Conservation (phyloP, 805 yeast genomes). For the Ogataea kodamae region DNA sequence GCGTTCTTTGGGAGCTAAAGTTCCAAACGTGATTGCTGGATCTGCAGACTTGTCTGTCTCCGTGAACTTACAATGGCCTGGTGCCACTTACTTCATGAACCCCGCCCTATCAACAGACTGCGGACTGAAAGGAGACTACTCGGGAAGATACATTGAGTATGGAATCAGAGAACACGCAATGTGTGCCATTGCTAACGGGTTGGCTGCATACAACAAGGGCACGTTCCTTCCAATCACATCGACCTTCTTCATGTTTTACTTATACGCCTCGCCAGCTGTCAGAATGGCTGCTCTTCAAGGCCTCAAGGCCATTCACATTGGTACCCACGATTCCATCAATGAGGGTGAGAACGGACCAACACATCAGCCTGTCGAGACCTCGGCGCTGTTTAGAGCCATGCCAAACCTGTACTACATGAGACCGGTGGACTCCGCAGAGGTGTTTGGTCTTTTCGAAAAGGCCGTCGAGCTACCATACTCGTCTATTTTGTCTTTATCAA, state of each 20-base stretch:
- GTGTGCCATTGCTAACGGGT: slow-evolving; percentile 98
- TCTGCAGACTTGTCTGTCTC: slow-evolving; percentile 98
- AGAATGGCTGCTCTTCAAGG: slow-evolving; percentile 82
- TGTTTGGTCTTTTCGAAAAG: slow-evolving; percentile 72
- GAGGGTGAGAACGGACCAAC: slow-evolving; percentile 93
- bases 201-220: slow-evolving; percentile 92
- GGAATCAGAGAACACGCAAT: slow-evolving; percentile 99
- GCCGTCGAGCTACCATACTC: slow-evolving; percentile 60
- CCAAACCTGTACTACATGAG: slow-evolving; percentile 85
- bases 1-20: slow-evolving; percentile 68
- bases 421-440: slow-evolving; percentile 91
- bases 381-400: slow-evolving; percentile 73
- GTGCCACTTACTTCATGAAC: slow-evolving; percentile 89
- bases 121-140: slow-evolving; percentile 70
- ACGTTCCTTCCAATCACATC: slow-evolving; percentile 56
- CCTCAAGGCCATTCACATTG: slow-evolving; percentile 80
- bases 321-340: slow-evolving; percentile 88
- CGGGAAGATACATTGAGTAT: slow-evolving; percentile 92
- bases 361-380: slow-evolving; percentile 80
- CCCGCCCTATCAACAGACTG: slow-evolving; percentile 46
- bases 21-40: slow-evolving; percentile 68
- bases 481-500: slow-evolving; percentile 68
- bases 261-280: slow-evolving; percentile 85
- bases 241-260: slow-evolving; percentile 77
- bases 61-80: slow-evolving; percentile 77